Evolutionary conservation across 1,284 basidiomycete species (phyloP).

Genomic region (Leccinum cinnamomeum): DNA sequence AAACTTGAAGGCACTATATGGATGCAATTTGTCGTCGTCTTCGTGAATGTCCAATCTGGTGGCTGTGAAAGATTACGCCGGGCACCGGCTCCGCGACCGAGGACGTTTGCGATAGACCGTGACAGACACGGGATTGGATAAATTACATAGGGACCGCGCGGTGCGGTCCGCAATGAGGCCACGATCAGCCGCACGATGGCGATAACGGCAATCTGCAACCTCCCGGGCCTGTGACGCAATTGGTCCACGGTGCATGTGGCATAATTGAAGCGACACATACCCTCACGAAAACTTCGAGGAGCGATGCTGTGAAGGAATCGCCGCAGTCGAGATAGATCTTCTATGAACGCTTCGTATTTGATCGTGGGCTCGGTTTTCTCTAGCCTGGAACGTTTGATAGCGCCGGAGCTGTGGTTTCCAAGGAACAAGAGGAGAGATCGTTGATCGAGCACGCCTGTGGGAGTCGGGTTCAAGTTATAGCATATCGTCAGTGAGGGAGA

Average conservation of each 20-base stretch:
- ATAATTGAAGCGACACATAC: constrained; percentile 39
- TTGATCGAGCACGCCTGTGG: no score
- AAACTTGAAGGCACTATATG: constrained; percentile 24
- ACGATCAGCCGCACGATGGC: constrained; percentile 48
- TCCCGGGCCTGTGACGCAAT: constrained; percentile 41
- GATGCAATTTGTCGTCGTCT: constrained; percentile 51
- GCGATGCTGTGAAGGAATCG: constrained; percentile 69
- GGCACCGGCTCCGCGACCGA: constrained; percentile 29
- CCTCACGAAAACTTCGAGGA: constrained; percentile 72
- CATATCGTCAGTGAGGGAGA: no score
- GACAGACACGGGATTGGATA: constrained; percentile 48
- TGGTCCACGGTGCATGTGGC: neutral
- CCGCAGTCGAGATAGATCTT: constrained; percentile 61
- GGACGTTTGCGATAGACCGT: constrained; percentile 47
- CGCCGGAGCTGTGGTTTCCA: constrained; percentile 50
- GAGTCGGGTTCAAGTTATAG: no score
- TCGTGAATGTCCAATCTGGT: constrained; percentile 56
- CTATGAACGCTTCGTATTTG: constrained; percentile 67
- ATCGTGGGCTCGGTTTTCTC: constrained; percentile 60
- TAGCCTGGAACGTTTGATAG: constrained; percentile 59
- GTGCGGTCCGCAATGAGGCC: constrained; percentile 64
- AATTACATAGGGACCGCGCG: constrained; percentile 53
- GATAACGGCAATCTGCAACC: constrained; percentile 63
- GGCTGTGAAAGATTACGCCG: constrained; percentile 42
- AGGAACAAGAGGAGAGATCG: constrained; percentile 2